phyloP scores from a whole-genome alignment of 805 yeast species.

The Yamadazyma ubonensis region DNA sequence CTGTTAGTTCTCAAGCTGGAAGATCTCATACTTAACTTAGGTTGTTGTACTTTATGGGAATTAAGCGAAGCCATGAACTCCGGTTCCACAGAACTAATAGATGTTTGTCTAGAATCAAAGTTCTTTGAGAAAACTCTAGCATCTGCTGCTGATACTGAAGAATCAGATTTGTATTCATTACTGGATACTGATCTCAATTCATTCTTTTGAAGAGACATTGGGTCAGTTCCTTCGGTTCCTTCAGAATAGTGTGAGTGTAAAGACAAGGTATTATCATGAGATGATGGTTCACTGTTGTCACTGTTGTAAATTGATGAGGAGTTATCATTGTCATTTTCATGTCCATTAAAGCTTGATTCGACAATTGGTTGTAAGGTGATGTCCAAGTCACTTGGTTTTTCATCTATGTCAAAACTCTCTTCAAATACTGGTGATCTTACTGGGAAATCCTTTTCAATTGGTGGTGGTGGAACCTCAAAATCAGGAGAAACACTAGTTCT shows the following conservation, averaged over 20 bases:
- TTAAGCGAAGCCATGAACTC: slow-evolving; percentile 13
- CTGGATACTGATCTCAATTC: slow-evolving; percentile 14
- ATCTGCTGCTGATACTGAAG: slow-evolving; percentile 5
- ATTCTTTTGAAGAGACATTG: slow-evolving; percentile 15
- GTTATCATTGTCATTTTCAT: slow-evolving; percentile 18
- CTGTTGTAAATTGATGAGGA: slow-evolving; percentile 33
- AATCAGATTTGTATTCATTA: slow-evolving; percentile 11
- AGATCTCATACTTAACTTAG: background rate
- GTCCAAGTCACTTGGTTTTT: slow-evolving; percentile 16
- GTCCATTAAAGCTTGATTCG: slow-evolving; percentile 28
- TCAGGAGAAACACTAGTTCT: slow-evolving; percentile 1
- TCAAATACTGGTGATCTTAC: background rate
- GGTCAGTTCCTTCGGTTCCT: slow-evolving; percentile 18
- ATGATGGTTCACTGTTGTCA: slow-evolving; percentile 21
- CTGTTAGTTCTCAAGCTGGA: background rate
- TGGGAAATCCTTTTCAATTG: slow-evolving; percentile 8
- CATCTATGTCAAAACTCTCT: slow-evolving; percentile 9
- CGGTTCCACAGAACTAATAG: slow-evolving; percentile 16
- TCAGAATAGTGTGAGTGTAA: slow-evolving; percentile 38
- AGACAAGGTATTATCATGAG: slow-evolving; percentile 24
- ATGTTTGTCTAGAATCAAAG: slow-evolving; percentile 15
- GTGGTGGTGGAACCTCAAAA: slow-evolving; percentile 3
- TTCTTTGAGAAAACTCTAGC: slow-evolving; percentile 15
- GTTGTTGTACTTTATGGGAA: background rate
- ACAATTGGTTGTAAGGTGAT: slow-evolving; percentile 37